phyloP scores from a whole-genome alignment of 257 asterid species.

The Rhazya stricta region DNA sequence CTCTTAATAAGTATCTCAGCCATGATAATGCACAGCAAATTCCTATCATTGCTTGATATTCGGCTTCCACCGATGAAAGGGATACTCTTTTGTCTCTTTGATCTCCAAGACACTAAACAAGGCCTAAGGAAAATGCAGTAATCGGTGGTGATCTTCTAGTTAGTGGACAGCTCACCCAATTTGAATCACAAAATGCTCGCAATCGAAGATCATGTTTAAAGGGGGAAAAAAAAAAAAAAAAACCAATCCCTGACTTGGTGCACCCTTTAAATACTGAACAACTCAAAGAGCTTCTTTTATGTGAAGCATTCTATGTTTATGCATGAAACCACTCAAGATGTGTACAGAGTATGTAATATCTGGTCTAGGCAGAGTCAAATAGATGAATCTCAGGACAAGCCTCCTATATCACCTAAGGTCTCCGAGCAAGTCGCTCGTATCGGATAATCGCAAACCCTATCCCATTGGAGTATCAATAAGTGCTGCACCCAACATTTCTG shows the following conservation, averaged over 20 bases:
- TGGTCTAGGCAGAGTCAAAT: background rate
- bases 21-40: background rate
- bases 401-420: background rate
- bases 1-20: background rate
- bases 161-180: background rate
- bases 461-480: background rate
- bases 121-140: background rate
- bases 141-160: background rate
- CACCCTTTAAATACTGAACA: background rate
- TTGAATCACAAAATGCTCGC: background rate
- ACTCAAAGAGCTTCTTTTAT: background rate
- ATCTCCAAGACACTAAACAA: background rate
- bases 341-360: slow-evolving; percentile 8
- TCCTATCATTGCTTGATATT: background rate
- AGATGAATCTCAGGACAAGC: background rate
- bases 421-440: background rate
- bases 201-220: background rate
- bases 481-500: background rate
- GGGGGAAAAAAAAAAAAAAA: background rate
- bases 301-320: background rate
- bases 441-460: background rate
- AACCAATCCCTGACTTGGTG: slow-evolving; percentile 3
- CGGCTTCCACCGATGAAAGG: background rate
- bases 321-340: background rate
- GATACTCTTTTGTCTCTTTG: background rate